Base-by-base conservation (phyloP, 2,329 filamentous ascomycete species). In the Passalora sequoiae region DNA sequence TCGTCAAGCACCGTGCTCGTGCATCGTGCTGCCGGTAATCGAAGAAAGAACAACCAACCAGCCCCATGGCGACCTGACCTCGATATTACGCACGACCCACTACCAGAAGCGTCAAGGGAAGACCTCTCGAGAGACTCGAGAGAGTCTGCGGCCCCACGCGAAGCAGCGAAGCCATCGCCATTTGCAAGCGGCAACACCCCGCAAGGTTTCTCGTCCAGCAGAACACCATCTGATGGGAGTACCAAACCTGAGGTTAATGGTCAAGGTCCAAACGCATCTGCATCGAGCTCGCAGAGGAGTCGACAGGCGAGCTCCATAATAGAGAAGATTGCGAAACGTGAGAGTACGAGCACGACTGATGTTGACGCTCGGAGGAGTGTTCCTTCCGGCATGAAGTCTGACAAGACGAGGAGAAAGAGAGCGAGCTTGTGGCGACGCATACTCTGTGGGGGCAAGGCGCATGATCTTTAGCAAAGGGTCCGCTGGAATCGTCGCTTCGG, bases 21-120 rank as follows among this genome's bases (percentile, higher is more conserved):
- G 8, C 60, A 63, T 43, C 57, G 59, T n/a, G 60, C 60, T 7
- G 56, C 60, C 6, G 60, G 57, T 47, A 61, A 62, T 35, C 49
- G 58, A 2, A 48, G 56, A 13, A 56, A 53, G 44, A 56, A 60
- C 35, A 57, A 55, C 22, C 43, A 52, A 8, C 48, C 51, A 19
- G 48, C 53, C 21, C 48, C 49, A 15, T 59, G 57, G 53, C 54
- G 58, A 15, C 56, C 59, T 2, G 58, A 61, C 27, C 39, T 59
- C 15, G 37, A 57, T 3, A 24, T 36, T 12, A 35, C 47, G 13
- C 44, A 50, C n/a, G 40, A 48, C 19, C 36, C 36, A 8, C 28
- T 53, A 10, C 44, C 43, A 20, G 50, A 53, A 29, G 41, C 39
- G 7, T 53, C 50, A 13, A 17, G 40, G 17, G 50, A 53, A 28